Evolutionary conservation across 306 rosid species (phyloP).

Genomic region (Gastrolobium bilobum): DNA sequence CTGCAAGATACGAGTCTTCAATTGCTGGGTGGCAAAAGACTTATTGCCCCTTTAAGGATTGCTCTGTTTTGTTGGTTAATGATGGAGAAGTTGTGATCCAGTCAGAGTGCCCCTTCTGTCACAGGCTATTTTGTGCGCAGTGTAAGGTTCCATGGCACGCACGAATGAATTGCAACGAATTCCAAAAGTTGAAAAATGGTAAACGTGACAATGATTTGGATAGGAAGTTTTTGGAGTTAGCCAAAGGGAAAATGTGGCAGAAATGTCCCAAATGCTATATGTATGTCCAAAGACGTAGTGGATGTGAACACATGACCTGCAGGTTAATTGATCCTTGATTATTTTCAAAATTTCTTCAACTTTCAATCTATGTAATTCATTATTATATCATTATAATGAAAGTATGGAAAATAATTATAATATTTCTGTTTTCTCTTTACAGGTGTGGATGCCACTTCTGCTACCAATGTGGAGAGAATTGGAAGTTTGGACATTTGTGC

Average conservation of each 20-base stretch:
- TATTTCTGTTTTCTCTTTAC: neutral
- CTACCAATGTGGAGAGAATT: conserved; percentile 31
- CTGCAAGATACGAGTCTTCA: neutral
- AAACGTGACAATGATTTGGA: neutral
- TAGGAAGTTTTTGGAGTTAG: neutral
- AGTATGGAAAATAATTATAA: neutral
- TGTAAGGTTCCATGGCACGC: too few species aligned
- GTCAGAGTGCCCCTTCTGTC: neutral
- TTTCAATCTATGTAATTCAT: neutral
- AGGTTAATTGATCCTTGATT: conserved; percentile 5
- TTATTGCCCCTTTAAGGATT: too few species aligned
- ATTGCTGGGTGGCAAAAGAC: too few species aligned
- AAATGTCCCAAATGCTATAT: conserved; percentile 23
- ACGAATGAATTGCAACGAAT: neutral
- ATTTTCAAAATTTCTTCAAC: neutral
- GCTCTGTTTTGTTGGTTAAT: neutral
- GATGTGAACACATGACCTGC: conserved; percentile 18
- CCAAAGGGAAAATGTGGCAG: neutral
- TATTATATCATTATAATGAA: neutral
- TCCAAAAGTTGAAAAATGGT: neutral
- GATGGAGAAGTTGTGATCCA: neutral
- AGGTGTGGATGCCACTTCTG: conserved; percentile 48
- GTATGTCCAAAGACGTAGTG: neutral
- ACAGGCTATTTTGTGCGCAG: too few species aligned
- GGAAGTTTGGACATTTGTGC: conserved; percentile 38